These are phyloP conservation scores for Alternaria novae-zelandiae DNA, from an alignment of 2,329 filamentous ascomycete genomes.

Conservation along the genomic window DNA sequence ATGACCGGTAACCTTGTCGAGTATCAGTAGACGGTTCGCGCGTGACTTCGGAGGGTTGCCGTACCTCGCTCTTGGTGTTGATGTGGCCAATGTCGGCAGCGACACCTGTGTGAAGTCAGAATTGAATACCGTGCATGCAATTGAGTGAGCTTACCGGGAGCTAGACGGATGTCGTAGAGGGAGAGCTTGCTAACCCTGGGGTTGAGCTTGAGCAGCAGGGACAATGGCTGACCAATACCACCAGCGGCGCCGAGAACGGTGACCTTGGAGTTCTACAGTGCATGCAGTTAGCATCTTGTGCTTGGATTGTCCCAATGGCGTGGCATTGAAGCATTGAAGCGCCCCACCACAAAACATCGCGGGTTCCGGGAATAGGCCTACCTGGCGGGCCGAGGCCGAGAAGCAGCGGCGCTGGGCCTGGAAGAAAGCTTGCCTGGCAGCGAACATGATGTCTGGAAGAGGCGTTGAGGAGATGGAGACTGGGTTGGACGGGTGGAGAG, in stretches of 20 bases:
- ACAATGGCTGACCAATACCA: conserved; percentile 98
- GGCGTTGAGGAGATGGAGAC: conserved; percentile 28
- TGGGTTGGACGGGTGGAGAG: conserved; percentile 34
- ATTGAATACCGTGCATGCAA: neutral
- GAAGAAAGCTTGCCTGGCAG: conserved; percentile 60
- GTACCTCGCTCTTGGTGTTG: conserved; percentile 90
- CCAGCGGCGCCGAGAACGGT: conserved; percentile 95
- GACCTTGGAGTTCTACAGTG: conserved; percentile 87
- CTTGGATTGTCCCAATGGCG: conserved; percentile 14
- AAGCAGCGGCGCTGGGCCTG: conserved; percentile 60
- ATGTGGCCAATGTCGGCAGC: conserved; percentile 98
- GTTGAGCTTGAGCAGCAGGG: conserved; percentile 98
- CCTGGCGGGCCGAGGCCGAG: conserved; percentile 60
- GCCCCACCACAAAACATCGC: conserved; percentile 28
- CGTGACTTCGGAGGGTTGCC: conserved; percentile 19
- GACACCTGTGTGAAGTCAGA: conserved; percentile 69
- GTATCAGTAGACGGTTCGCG: conserved; percentile 26
- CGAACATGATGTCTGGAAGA: conserved; percentile 67
- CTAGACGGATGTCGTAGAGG: conserved; percentile 96
- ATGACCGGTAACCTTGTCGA: conserved; percentile 78
- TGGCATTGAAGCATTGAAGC: conserved; percentile 4
- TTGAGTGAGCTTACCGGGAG: conserved; percentile 71
- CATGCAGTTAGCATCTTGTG: conserved; percentile 28
- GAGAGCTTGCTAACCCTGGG: conserved; percentile 90
- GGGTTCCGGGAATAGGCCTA: conserved; percentile 40